These are phyloP conservation scores for Tylopilus sp. DNA, from an alignment of 768 basidiomycete genomes.

Conservation along the genomic window DNA sequence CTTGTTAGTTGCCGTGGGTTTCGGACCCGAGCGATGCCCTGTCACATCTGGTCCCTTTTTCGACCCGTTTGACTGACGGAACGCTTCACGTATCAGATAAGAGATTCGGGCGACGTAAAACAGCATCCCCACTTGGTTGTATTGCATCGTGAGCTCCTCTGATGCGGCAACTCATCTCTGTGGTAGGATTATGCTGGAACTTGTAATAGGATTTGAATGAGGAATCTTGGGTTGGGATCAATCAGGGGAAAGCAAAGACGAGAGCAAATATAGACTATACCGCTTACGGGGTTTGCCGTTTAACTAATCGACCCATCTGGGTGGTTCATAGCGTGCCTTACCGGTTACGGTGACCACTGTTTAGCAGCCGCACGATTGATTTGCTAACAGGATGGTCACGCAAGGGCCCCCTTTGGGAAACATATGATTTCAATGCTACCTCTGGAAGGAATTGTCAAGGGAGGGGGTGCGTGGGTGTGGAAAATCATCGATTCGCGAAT, in stretches of 20 bases:
- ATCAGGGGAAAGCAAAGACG: neutral
- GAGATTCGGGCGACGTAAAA: constrained; percentile 2
- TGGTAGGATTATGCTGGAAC: neutral
- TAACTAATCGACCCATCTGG: constrained; percentile 7
- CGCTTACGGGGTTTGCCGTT: constrained; percentile 14
- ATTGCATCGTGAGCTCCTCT: constrained; percentile 12
- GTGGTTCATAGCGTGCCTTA: neutral
- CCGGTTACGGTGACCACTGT: neutral
- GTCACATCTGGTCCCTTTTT: constrained; percentile 14
- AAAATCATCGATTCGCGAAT: neutral
- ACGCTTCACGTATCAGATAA: constrained; percentile 8
- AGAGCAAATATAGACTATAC: constrained; percentile 1
- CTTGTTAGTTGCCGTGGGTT: neutral
- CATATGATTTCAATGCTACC: constrained; percentile 2
- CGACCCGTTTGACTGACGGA: constrained; percentile 3
- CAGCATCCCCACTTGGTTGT: constrained; percentile 23
- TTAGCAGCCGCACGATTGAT: neutral
- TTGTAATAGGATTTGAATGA: constrained; percentile 2
- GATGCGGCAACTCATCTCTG: neutral
- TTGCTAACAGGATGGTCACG: neutral
- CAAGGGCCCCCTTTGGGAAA: constrained; percentile 2
- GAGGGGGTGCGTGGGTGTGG: neutral
- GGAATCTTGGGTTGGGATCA: neutral
- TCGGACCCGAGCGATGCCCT: constrained; percentile 8
- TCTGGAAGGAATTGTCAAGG: neutral